Evolutionary conservation across 1,284 basidiomycete genomes (phyloP).

Genomic region (Cerioporus squamosus): DNA sequence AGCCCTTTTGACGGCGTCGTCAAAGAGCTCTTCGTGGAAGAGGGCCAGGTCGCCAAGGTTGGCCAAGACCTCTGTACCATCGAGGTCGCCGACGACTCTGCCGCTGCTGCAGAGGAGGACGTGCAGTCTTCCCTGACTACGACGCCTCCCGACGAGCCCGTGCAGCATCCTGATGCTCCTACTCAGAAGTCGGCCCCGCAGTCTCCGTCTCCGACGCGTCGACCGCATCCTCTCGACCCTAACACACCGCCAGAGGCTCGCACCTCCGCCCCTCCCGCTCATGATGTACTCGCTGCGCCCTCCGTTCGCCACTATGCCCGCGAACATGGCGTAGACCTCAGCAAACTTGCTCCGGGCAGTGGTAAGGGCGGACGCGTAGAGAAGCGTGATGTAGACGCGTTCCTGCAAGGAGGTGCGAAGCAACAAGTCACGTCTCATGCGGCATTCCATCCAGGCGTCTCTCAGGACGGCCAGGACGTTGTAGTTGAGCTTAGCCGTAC

Average conservation of each 20-base stretch:
- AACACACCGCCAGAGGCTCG: conserved; percentile 37
- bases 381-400: conserved; percentile 74
- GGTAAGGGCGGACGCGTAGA: conserved; percentile 80
- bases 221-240: conserved; percentile 74
- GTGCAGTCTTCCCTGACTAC: background rate
- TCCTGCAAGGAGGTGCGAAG: conserved; percentile 37
- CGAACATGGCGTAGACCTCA: conserved; percentile 66
- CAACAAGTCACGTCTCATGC: background rate
- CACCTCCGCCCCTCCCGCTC: conserved; percentile 23
- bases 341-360: conserved; percentile 65
- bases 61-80: conserved; percentile 85
- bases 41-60: conserved; percentile 88
- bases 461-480: conserved; percentile 43
- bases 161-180: conserved; percentile 17
- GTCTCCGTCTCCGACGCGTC: conserved; percentile 24
- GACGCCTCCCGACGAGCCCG: conserved; percentile 15
- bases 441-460: conserved; percentile 3
- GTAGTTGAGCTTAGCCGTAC: conserved; percentile 80
- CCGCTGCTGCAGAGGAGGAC: conserved; percentile 11
- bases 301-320: conserved; percentile 81
- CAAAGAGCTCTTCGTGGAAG: conserved; percentile 75
- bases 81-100: conserved; percentile 68
- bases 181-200: background rate
- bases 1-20: conserved; percentile 85
- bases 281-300: conserved; percentile 69